A percentile compares a stretch with the other conserved stretches of the same genome.
Conservation (phyloP, 2,329 filamentous ascomycete genomes). For the Nigrospora oryzae region DNA sequence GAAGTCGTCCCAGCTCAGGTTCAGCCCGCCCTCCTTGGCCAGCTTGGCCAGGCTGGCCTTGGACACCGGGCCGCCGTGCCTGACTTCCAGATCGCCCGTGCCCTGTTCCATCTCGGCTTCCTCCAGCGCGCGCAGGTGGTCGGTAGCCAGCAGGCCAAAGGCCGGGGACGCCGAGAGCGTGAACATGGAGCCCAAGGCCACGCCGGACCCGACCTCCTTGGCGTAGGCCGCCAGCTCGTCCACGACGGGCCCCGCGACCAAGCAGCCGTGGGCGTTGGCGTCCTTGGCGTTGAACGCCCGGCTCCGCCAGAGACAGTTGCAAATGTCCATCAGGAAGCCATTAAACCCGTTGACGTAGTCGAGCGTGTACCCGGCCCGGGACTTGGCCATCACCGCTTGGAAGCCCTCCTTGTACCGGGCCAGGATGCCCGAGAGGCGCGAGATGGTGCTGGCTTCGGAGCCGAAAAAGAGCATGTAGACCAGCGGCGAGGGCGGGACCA, state of each 20-base stretch:
- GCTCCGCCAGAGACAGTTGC: constrained; percentile 74
- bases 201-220: constrained; percentile 33
- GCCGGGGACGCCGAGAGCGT: constrained; percentile 51
- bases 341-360: constrained; percentile 66
- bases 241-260: constrained; percentile 35
- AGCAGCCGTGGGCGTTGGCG: constrained; percentile 50
- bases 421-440: constrained; percentile 61
- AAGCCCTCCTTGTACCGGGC: constrained; percentile 68
- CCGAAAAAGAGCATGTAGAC: constrained; percentile 66
- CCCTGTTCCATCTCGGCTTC: constrained; percentile 38
- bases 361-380: constrained; percentile 37
- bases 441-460: constrained; percentile 52
- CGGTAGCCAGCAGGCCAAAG: constrained; percentile 46
- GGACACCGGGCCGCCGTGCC: constrained; percentile 63
- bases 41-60: constrained; percentile 57
- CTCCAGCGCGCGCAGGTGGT: constrained; percentile 47
- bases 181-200: constrained; percentile 42
- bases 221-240: constrained; percentile 39
- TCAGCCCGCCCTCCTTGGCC: constrained; percentile 55
- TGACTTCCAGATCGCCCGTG: constrained; percentile 27
- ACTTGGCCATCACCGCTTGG: constrained; percentile 37
- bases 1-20: constrained; percentile 66
- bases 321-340: constrained; percentile 77
- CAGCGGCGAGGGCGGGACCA: constrained; percentile 57
- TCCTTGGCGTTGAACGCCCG: constrained; percentile 61